Evolutionary conservation across 768 basidiomycete genomes (phyloP).

Genomic region (Phylloporus arenicola): DNA sequence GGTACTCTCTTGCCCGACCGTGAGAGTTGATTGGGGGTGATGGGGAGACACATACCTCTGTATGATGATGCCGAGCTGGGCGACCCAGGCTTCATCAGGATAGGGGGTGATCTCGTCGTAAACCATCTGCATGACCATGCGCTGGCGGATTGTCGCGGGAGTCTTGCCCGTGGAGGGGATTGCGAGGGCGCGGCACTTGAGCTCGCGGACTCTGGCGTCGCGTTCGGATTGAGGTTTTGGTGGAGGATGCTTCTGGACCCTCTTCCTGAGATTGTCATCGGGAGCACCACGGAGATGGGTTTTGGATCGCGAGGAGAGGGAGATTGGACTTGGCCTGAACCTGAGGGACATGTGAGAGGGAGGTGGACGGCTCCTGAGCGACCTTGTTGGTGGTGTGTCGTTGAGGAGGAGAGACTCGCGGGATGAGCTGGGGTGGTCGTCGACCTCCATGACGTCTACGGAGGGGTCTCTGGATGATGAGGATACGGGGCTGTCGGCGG

Average conservation of each 20-base stretch:
- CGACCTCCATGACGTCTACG: slow-evolving; percentile 28
- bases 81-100: slow-evolving; percentile 58
- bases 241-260: slow-evolving; percentile 18
- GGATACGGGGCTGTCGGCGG: slow-evolving; percentile 27
- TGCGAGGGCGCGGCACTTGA: slow-evolving; percentile 28
- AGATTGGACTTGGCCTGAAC: slow-evolving; percentile 19
- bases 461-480: slow-evolving; percentile 32
- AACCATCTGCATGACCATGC: slow-evolving; percentile 56
- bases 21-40: slow-evolving; percentile 1
- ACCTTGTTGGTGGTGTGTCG: slow-evolving; percentile 21
- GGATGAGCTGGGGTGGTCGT: slow-evolving; percentile 19
- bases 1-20: slow-evolving; percentile 40
- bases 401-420: slow-evolving; percentile 24
- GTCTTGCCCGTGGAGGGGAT: slow-evolving; percentile 37
- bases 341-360: slow-evolving; percentile 23
- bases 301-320: slow-evolving; percentile 25
- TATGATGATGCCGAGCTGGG: slow-evolving; percentile 52
- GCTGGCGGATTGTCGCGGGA: slow-evolving; percentile 51
- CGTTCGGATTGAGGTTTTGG: slow-evolving; percentile 26
- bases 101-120: slow-evolving; percentile 64
- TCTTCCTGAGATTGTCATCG: slow-evolving; percentile 28
- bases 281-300: slow-evolving; percentile 18
- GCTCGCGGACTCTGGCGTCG: slow-evolving; percentile 27
- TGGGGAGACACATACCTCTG: slow-evolving; percentile 37
- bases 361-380: slow-evolving; percentile 22